Base-by-base conservation (phyloP, 768 basidiomycete species). In the Hericium coralloides region DNA sequence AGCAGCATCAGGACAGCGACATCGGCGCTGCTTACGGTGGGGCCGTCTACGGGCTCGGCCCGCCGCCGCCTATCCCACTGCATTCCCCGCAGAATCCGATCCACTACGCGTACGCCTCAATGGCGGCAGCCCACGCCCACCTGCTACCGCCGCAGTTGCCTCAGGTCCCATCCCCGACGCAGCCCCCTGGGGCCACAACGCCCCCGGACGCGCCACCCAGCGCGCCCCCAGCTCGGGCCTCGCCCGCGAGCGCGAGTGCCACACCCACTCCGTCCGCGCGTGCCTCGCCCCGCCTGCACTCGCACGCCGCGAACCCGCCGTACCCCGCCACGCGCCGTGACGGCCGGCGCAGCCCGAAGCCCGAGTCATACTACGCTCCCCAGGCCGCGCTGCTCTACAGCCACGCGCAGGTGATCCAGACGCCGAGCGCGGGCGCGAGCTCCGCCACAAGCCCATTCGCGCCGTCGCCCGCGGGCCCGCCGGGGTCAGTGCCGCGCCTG, bases 331-430 rank as follows among this genome's bases (percentile, higher is more conserved):
- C 59, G 23, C 63, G 52, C 38, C 61, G 59, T 55, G 59, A 55
- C 47, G 59, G 59, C 23, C 66, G 66, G 67, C 64, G 67, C 64
- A 26, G 69, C 68, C 55, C 68, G 64, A 63, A 55, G 53, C 63
- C 65, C 22, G 59, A 59, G 58, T 53, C 59, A 22, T 60, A 74
- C 64, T 72, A 72, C 61, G 72, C 80, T 1, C 76, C 78, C 1
- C 76, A 76, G 50, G 75, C 83, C n/a, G 75, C 78, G 26, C 77
- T 82, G 60, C 72, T 81, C 47, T 85, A 77, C 60, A 74, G 71
- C 61, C 82, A 78, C 25, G 56, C 59, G 10, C 55, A 63, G 55
- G 58, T 60, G 25, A 55, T 58, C 45, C 60, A 50, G 9, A 54
- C 60, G 10, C 59, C 65, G 3, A 55, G 65, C 2, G 57, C 62